Percentiles rank a stretch among this genome's conserved stretches.
These are phyloP conservation scores for Phytopythium oedochilum DNA, from an alignment of 352 stramenopile species.

Conservation along the genomic window DNA sequence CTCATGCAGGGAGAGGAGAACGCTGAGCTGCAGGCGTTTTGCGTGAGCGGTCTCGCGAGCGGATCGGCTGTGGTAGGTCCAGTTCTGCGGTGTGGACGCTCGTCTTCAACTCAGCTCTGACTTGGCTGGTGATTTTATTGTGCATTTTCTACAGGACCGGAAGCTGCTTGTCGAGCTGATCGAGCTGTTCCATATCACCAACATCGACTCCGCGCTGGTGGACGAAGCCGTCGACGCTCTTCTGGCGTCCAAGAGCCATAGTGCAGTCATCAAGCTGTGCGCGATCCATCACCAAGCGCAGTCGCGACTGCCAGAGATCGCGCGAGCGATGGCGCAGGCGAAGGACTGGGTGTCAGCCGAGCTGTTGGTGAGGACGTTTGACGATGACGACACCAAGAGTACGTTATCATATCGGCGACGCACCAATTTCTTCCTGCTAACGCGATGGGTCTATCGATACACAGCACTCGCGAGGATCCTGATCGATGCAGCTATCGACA, in stretches of 20 bases:
- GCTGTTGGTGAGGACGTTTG: conserved; percentile 37
- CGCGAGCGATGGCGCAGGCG: conserved; percentile 27
- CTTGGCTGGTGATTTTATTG: not conserved
- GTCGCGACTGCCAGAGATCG: conserved; percentile 30
- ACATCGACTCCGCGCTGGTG: conserved; percentile 20
- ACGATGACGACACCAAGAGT: conserved; percentile 1
- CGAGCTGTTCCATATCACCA: conserved; percentile 44
- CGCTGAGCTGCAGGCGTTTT: conserved; percentile 26
- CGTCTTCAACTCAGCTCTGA: not conserved
- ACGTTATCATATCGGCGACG: not conserved
- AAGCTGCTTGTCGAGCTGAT: conserved; percentile 61
- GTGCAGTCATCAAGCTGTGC: conserved; percentile 46
- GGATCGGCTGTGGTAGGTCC: conserved; percentile 9
- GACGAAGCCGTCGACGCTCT: conserved; percentile 15
- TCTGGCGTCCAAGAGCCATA: conserved; percentile 35
- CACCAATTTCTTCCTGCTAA: not conserved
- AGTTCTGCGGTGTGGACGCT: not conserved
- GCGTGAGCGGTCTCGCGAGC: conserved; percentile 11
- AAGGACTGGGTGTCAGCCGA: conserved; percentile 68
- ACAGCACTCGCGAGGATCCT: conserved; percentile 33
- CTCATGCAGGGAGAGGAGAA: conserved; percentile 19
- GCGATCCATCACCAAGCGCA: conserved; percentile 21
- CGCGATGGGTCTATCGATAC: not conserved
- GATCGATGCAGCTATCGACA: conserved; percentile 43
- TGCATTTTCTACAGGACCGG: conserved; percentile 20